Base-by-base conservation (phyloP, 2,329 filamentous ascomycete genomes). In the Fusarium armeniacum region DNA sequence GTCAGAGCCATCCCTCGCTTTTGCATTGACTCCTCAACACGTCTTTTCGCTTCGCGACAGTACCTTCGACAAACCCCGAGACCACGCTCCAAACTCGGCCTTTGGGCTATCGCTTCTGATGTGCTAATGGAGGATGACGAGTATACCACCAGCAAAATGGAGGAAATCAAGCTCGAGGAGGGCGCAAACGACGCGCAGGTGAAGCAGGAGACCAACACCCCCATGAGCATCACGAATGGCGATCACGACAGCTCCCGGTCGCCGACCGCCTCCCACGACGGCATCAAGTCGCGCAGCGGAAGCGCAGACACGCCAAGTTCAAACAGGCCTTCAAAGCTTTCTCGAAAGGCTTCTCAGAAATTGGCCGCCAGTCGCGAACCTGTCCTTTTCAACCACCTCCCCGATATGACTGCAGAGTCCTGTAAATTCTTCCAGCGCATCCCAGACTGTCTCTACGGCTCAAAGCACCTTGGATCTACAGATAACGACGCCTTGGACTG, bases 401-500 rank as follows among this genome's bases (percentile, higher is more conserved):
- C 92, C 40, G 91, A 98, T 79, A 90, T 89, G 71, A 97, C 93
- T 5, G 81, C 84, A 36, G 92, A 96, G 73, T 92, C 96, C 6
- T 90, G 87, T 72, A 83, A 85, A 28, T 88, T 89, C 16, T 99
- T 99, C 75, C 88, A 93, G 71, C 84, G 95, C 53, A 94, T 99
- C 69, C 83, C 90, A 54, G 89, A 93, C 73, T 98, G 95, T 80
- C 91, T 92, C 35, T 99, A 99, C 81, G 93, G 93, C 56, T 93
- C 94, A 71, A 98, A 97, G 80, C 89, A 92, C 72, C 90, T 98
- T 82, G 96, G 96, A 54, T 91, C 91, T 70, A 97, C 96, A 28
- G 95, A 98, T 76, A 92, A 94, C 81, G 95, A 91, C 80, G 84
- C 93, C 64, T 86, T 98, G 80, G 96, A 98, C 80, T 99, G 96